Evolutionary conservation across 352 stramenopile genomes (phyloP), one percentile per base, ranked within the genome.

Genomic region (Phytophthora syringae): DNA sequence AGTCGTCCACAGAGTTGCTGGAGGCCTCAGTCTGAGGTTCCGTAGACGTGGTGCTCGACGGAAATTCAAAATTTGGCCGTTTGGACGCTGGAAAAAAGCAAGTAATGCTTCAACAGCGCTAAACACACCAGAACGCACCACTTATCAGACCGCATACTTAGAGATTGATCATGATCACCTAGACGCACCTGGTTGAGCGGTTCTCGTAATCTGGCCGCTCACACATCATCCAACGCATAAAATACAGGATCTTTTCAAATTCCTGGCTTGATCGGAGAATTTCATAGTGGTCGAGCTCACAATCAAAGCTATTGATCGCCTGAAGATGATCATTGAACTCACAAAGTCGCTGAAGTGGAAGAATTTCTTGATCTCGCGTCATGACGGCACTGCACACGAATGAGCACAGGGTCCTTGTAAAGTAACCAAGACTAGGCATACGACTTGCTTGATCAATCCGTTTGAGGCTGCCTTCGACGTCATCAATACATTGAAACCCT

Each of bases 181-280:
- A 50, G 20, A 42, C 57, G 30, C 43, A 64, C 57, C 57, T 32
- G 45, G 43, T 37, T 6, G 45, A 64, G 21, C 20, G 25, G 15
- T 64, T 40, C 47, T 43, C 18, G 37, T 64, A 64, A 18, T 64
- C 57, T 48, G 57, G 57, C 5, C 47, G 47, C 34, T 52, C 39
- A n/a, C 58, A 34, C 57, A 64, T 64, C 20, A 64, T 16, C 25
- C 45, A 34, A 44, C 57, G 57, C 57, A 64, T 64, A 16, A 64
- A 28, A 22, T 64, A 64, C 11, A 64, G 57, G 10, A 58, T 58
- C 13, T 64, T 64, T 40, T 64, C 57, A 12, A 64, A 37, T 12
- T 58, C 47, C 22, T 67, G 59, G 24, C 53, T 55, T 16, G 51
- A 52, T 30, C 49, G 48, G 18, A 67, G 59, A 32, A 67, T 32